phyloP scores from a whole-genome alignment of 495 filamentous ascomycete genomes.

The Neurospora sp. region DNA sequence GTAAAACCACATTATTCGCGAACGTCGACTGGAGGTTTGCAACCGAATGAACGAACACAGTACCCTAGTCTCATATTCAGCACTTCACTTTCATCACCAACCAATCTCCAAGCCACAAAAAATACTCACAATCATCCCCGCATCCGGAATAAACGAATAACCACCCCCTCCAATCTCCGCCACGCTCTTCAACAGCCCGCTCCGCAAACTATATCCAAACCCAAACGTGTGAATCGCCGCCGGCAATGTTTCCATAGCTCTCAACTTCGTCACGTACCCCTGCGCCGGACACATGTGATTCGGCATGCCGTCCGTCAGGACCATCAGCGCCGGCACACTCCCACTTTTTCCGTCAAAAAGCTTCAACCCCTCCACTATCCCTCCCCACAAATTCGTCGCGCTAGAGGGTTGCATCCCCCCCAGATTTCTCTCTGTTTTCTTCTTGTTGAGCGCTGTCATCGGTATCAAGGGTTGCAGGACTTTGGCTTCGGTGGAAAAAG shows the following conservation, averaged over 20 bases:
- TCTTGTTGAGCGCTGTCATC: conserved; percentile 27
- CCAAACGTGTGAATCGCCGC: conserved; percentile 38
- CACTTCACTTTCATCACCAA: not conserved
- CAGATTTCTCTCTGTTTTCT: conserved; percentile 18
- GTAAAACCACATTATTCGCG: conserved; percentile 24
- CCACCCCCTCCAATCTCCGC: conserved; percentile 33
- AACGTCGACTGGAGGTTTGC: conserved; percentile 38
- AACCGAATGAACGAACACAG: conserved; percentile 37
- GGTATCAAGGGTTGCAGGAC: conserved; percentile 27
- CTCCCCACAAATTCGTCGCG: conserved; percentile 35
- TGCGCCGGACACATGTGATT: conserved; percentile 27
- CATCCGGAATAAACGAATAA: conserved; percentile 39
- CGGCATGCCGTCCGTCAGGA: conserved; percentile 38
- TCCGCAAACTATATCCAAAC: conserved; percentile 31
- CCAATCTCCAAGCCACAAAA: not conserved
- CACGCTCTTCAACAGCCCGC: conserved; percentile 36
- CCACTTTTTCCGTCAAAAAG: conserved; percentile 17
- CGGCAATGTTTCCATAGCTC: conserved; percentile 21
- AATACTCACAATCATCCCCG: conserved; percentile 34
- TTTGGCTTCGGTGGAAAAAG: conserved; percentile 21
- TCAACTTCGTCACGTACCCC: conserved; percentile 32
- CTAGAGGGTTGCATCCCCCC: conserved; percentile 15
- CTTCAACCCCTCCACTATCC: conserved; percentile 25
- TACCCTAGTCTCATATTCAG: conserved; percentile 16
- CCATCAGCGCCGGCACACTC: conserved; percentile 32